Evolutionary conservation across 306 rosid genomes (phyloP).

Genomic region (Coriaria nepalensis): DNA sequence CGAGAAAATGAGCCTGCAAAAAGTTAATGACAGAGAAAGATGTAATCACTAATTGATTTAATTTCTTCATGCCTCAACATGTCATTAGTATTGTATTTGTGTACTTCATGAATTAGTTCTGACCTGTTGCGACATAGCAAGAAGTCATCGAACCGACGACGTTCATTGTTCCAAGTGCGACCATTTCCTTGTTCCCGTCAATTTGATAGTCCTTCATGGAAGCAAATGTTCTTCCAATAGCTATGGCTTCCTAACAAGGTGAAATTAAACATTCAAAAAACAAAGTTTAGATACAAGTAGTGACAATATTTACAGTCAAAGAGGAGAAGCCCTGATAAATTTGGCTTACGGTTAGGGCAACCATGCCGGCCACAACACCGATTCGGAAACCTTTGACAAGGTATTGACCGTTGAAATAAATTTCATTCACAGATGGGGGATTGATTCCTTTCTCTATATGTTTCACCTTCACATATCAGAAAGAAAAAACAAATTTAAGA

Average conservation of each 20-base stretch:
- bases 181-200: constrained; percentile 97
- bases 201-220: constrained; percentile 86
- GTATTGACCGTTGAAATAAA: constrained; percentile 55
- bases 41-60: constrained; percentile 13
- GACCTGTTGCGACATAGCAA: constrained; percentile 96
- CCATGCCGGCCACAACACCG: constrained; percentile 76
- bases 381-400: constrained; percentile 64
- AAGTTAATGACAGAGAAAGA: background rate
- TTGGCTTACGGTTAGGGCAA: constrained; percentile 72
- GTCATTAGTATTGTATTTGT: background rate
- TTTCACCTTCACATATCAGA: constrained; percentile 41
- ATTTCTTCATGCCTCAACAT: background rate
- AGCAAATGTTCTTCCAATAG: constrained; percentile 98
- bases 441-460: constrained; percentile 70
- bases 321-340: constrained; percentile 11
- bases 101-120: constrained; percentile 16
- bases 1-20: constrained; percentile 88
- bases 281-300: constrained; percentile 5
- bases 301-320: constrained; percentile 16
- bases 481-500: background rate
- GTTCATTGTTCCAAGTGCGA: constrained; percentile 88
- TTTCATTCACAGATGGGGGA: constrained; percentile 57
- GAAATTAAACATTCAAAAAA: background rate
- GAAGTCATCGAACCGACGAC: constrained; percentile 91
- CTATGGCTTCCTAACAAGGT: constrained; percentile 59